phyloP scores from a whole-genome alignment of 106 monocot genomes.

The Amphibolis antarctica region DNA sequence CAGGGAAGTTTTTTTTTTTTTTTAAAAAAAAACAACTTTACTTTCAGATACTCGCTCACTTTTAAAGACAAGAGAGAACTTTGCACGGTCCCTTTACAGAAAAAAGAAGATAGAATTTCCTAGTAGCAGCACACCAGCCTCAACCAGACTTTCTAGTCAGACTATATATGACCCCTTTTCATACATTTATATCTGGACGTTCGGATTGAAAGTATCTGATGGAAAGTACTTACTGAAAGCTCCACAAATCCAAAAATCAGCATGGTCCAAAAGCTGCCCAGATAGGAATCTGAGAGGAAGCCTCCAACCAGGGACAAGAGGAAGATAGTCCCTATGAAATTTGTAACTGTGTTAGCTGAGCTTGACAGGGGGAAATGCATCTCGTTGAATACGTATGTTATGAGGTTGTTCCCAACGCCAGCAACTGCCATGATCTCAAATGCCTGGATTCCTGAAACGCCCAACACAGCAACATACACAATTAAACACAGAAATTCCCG shows the following conservation, averaged over 20 bases:
- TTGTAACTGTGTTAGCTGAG: conserved; percentile 64
- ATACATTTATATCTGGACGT: too few relatives aligned
- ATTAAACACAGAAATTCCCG: background rate
- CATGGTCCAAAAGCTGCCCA: conserved; percentile 49
- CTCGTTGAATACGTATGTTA: conserved; percentile 43
- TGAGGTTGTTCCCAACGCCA: conserved; percentile 80
- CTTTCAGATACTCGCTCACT: background rate
- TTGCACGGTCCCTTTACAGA: too few relatives aligned
- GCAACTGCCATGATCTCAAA: conserved; percentile 83
- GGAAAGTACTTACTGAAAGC: conserved; percentile 32
- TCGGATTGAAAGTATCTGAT: too few relatives aligned
- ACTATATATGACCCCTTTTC: too few relatives aligned
- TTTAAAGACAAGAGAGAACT: too few relatives aligned
- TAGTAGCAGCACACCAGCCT: too few relatives aligned
- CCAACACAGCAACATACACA: background rate
- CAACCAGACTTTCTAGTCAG: too few relatives aligned
- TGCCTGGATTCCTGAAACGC: conserved; percentile 61
- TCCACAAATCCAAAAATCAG: conserved; percentile 53
- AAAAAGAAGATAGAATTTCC: too few relatives aligned
- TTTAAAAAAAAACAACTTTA: too few relatives aligned
- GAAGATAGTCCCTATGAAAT: conserved; percentile 94
- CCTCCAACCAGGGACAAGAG: conserved; percentile 80
- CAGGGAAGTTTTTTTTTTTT: too few relatives aligned
- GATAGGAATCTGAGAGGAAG: conserved; percentile 75
- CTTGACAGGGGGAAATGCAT: conserved; percentile 58